A percentile compares a stretch with the other conserved stretches of the same genome.
These are phyloP conservation scores for Omphalotus guepiniiformis DNA, from an alignment of 768 basidiomycete genomes.

Conservation along the genomic window DNA sequence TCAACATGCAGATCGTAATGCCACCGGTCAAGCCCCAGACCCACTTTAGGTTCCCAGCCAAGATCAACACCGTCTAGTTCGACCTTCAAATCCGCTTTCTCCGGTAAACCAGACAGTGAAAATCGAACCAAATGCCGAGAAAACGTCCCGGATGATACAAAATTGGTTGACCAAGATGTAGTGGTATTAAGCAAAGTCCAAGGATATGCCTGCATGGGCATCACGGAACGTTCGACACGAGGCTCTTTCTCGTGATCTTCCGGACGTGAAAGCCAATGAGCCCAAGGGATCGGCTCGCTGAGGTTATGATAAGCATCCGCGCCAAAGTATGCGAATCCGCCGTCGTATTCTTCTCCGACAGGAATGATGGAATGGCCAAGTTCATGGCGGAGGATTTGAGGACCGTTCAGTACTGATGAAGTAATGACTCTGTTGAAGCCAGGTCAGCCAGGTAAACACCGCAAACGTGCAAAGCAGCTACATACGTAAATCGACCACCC, in stretches of 20 bases:
- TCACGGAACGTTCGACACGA: slow-evolving; percentile 62
- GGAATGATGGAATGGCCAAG: slow-evolving; percentile 77
- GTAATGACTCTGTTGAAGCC: slow-evolving; percentile 60
- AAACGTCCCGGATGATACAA: slow-evolving; percentile 62
- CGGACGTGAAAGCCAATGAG: slow-evolving; percentile 52
- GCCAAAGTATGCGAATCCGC: slow-evolving; percentile 70
- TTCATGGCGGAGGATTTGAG: slow-evolving; percentile 74
- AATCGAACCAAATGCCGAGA: slow-evolving; percentile 59
- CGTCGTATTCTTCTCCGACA: slow-evolving; percentile 83
- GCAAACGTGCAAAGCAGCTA: too few species aligned
- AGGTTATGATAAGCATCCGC: slow-evolving; percentile 52
- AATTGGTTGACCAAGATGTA: slow-evolving; percentile 54
- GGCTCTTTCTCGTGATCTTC: slow-evolving; percentile 21
- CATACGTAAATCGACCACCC: slow-evolving; percentile 77
- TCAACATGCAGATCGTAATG: slow-evolving; percentile 59
- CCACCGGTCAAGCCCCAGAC: slow-evolving; percentile 69
- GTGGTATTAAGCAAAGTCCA: slow-evolving; percentile 69
- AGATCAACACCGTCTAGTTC: slow-evolving; percentile 59
- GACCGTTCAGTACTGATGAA: slow-evolving; percentile 67
- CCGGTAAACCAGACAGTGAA: slow-evolving; percentile 69
- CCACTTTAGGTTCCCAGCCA: slow-evolving; percentile 49
- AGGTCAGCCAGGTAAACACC: not conserved
- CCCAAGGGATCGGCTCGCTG: slow-evolving; percentile 52
- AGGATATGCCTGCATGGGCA: slow-evolving; percentile 72
- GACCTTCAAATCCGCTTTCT: slow-evolving; percentile 46